Evolutionary conservation across 2,329 filamentous ascomycete species (phyloP).

Genomic region (Juglanconis sp.): DNA sequence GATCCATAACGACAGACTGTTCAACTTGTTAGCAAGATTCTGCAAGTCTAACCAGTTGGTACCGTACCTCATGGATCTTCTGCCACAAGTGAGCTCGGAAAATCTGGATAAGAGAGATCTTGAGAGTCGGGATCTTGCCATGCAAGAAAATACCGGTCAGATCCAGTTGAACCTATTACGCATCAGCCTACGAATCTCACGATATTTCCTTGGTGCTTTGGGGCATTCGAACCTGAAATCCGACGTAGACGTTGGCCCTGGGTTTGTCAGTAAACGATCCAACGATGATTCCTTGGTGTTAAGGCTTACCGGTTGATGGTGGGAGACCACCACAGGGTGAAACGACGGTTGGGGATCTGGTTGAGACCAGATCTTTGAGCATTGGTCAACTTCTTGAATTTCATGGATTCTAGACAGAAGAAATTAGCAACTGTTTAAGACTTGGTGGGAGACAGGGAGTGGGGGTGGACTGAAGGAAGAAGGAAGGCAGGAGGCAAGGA

Average conservation of each 20-base stretch:
- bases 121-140: slow-evolving; percentile 96
- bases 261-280: background rate
- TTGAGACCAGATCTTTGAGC: slow-evolving; percentile 95
- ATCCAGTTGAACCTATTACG: slow-evolving; percentile 85
- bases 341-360: slow-evolving; percentile 97
- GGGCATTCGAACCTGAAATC: slow-evolving; percentile 75
- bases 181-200: no score
- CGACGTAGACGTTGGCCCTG: slow-evolving; percentile 94
- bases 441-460: slow-evolving; percentile 38
- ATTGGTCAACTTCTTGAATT: slow-evolving; percentile 98
- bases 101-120: slow-evolving; percentile 97
- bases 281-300: background rate
- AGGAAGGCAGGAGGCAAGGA: slow-evolving; percentile 25
- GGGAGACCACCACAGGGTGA: slow-evolving; percentile 95
- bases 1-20: slow-evolving; percentile 78
- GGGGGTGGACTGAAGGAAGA: slow-evolving; percentile 36
- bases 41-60: no score
- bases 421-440: slow-evolving; percentile 45
- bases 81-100: slow-evolving; percentile 99
- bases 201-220: no score
- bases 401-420: slow-evolving; percentile 69
- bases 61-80: slow-evolving; percentile 84
- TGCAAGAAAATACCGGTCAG: slow-evolving; percentile 98
- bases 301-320: slow-evolving; percentile 38
- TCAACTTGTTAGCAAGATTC: background rate